Evolutionary conservation across 1,284 basidiomycete genomes (phyloP).

Genomic region (Testicularia cyperi): DNA sequence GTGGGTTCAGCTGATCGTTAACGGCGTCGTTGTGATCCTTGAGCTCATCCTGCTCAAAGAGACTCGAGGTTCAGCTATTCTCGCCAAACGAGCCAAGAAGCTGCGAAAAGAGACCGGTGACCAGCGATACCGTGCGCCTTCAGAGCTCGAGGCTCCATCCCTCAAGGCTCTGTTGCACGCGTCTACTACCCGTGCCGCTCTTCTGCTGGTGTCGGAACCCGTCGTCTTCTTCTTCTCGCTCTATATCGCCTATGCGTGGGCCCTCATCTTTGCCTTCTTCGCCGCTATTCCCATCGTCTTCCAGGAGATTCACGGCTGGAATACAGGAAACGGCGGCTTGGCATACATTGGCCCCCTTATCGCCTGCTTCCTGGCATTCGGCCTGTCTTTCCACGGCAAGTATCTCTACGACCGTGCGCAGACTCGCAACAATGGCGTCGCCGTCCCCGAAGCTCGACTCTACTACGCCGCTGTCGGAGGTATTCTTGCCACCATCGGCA

Average conservation of each 20-base stretch:
- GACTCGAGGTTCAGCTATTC: slow-evolving; percentile 58
- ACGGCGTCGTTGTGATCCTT: slow-evolving; percentile 52
- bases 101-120: slow-evolving; percentile 57
- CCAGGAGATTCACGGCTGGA: slow-evolving; percentile 58
- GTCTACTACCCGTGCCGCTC: slow-evolving; percentile 54
- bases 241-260: slow-evolving; percentile 57
- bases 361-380: slow-evolving; percentile 57
- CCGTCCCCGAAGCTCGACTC: slow-evolving; percentile 49
- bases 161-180: slow-evolving; percentile 55
- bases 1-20: slow-evolving; percentile 55
- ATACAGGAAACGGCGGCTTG: slow-evolving; percentile 56
- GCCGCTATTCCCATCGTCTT: slow-evolving; percentile 59
- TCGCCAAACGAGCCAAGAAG: slow-evolving; percentile 51
- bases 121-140: slow-evolving; percentile 54
- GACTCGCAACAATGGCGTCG: slow-evolving; percentile 37
- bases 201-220: slow-evolving; percentile 57
- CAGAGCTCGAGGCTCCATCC: slow-evolving; percentile 58
- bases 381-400: slow-evolving; percentile 46
- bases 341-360: slow-evolving; percentile 55
- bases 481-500: slow-evolving; percentile 38
- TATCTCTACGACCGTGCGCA: slow-evolving; percentile 41
- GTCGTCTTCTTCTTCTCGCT: slow-evolving; percentile 58
- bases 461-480: slow-evolving; percentile 46
- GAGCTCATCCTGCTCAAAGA: slow-evolving; percentile 58
- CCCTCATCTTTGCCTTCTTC: slow-evolving; percentile 55